These are phyloP conservation scores for Yarrowia keelungensis DNA, from an alignment of 805 yeast species.

Conservation along the genomic window DNA sequence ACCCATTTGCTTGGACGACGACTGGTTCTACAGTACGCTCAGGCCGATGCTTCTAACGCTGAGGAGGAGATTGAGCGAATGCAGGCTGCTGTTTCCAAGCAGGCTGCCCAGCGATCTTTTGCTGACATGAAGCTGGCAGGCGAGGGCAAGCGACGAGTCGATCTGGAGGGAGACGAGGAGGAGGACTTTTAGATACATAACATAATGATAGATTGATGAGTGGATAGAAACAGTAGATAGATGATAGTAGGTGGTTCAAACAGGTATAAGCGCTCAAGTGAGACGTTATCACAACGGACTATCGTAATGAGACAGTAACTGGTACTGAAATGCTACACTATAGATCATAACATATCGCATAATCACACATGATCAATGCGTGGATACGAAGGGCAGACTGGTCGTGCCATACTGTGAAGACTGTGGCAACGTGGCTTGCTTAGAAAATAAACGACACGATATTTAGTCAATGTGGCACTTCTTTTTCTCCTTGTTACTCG, in stretches of 20 bases:
- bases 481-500: neutral
- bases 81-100: constrained; percentile 84
- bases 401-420: neutral
- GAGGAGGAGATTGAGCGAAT: constrained; percentile 90
- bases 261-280: no score
- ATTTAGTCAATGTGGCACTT: no score
- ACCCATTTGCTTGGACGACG: constrained; percentile 96
- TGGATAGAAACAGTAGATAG: neutral
- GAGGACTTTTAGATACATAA: constrained; percentile 25
- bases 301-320: no score
- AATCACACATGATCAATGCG: neutral
- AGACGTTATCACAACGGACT: no score
- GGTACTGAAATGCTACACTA: no score
- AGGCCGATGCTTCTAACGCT: constrained; percentile 78
- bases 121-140: constrained; percentile 71
- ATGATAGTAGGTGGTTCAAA: neutral
- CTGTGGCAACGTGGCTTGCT: neutral
- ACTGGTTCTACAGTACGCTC: constrained; percentile 90
- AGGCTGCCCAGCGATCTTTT: constrained; percentile 76
- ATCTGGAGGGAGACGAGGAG: constrained; percentile 64
- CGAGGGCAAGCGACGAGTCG: constrained; percentile 66
- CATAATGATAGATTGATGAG: constrained; percentile 8
- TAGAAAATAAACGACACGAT: no score
- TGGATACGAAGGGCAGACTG: no score
- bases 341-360: neutral